Base-by-base conservation (phyloP, 345 rosid species). In the Jatropha curcas region DNA sequence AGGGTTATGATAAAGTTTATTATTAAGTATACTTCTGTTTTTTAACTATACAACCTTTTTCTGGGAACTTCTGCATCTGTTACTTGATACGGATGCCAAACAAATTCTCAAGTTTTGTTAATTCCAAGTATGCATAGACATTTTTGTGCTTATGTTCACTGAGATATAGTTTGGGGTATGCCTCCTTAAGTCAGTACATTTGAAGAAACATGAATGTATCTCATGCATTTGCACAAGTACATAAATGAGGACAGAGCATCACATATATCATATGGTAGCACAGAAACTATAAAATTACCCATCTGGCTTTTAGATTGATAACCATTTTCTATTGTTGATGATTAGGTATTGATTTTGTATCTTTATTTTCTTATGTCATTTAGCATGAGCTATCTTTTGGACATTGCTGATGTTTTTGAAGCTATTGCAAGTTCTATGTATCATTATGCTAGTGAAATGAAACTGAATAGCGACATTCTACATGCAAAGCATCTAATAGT, bases 401-500 rank as follows among this genome's bases (percentile, higher is more conserved):
- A 25, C 37, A 27, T 34, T 73, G 51, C 22, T 12, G 22, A 34
- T 63, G n/a, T n/a, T 31, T 53, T 37, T 17, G 1, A 55, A 71
- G 31, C 30, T 34, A 51, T 61, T 13, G 28, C 19, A 27, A 12
- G 12, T 17, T 8, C 27, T 6, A 11, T 30, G 1, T 14, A 25
- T 25, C 52, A 16, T 41, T 65, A 28, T 45, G 52, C 56, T 45
- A 34, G 69, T 17, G 7, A 24, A 39, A 1, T 28, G 35, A 46
- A 65, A 28, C 24, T 27, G 4, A 22, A 64, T 46, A 27, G 35
- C 11, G 31, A 28, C 20, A 19, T 17, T 53, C 45, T 56, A 41
- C 12, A 8, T 30, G 9, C 33, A 25, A 65, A 71, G 41, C 41
- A 56, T 65, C 63, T 70, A 76, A 53, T 6, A 35, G 31, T 34